These are phyloP conservation scores for Chaetoceros tenuissimus DNA, from an alignment of 108 stramenopile genomes.

Conservation along the genomic window DNA sequence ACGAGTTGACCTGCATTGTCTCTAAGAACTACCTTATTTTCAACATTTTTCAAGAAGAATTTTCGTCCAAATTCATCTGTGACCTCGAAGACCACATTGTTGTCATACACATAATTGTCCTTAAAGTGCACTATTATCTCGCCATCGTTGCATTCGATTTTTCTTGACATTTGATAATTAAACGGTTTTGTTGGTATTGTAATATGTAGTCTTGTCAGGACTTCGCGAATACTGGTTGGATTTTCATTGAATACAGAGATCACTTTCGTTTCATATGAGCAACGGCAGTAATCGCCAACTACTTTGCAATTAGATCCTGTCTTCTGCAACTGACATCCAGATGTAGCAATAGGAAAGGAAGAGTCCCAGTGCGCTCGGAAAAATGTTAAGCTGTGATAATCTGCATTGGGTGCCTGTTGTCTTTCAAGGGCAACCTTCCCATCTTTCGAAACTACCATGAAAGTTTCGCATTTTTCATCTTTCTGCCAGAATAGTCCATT, in stretches of 20 bases:
- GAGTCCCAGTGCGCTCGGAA: neutral
- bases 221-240: conserved; percentile 26
- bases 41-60: conserved; percentile 33
- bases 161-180: neutral
- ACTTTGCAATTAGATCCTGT: neutral
- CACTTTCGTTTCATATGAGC: conserved; percentile 1
- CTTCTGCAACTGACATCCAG: conserved; percentile 1
- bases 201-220: conserved; percentile 23
- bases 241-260: conserved; percentile 13
- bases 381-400: neutral
- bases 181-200: conserved; percentile 22
- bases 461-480: neutral
- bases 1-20: too few species aligned
- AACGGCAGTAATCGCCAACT: neutral
- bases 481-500: neutral
- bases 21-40: conserved; percentile 28
- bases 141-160: neutral
- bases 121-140: neutral
- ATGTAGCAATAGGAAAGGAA: neutral
- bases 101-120: neutral
- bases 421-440: neutral
- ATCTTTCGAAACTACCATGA: neutral
- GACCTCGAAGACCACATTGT: conserved; percentile 48
- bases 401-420: neutral
- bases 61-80: conserved; percentile 25